These are phyloP conservation scores for Kurtzmaniella natalensis DNA, from an alignment of 1,139 yeast species.

Conservation along the genomic window DNA sequence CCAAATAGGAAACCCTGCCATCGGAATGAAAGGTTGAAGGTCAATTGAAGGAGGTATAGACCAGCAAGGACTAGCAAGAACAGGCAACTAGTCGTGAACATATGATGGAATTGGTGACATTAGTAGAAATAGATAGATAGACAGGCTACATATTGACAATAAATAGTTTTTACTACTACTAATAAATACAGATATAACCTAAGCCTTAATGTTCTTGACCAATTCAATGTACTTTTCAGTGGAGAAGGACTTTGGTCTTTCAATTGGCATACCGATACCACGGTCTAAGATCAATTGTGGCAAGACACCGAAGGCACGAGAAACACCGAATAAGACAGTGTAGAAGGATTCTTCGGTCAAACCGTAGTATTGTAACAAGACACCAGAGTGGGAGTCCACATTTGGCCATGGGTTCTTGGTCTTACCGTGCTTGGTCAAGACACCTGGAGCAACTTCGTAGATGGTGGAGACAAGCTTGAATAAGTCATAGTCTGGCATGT, in stretches of 20 bases:
- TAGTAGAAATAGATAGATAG: too few species aligned
- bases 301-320: slow-evolving; percentile 96
- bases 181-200: slow-evolving; percentile 8
- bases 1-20: too few species aligned
- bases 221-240: slow-evolving; percentile 62
- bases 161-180: slow-evolving; percentile 5
- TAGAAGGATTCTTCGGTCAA: slow-evolving; percentile 93
- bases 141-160: too few species aligned
- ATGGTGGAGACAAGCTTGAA: slow-evolving; percentile 87
- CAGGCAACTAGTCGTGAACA: too few species aligned
- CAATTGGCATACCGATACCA: slow-evolving; percentile 92
- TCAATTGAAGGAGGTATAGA: too few species aligned
- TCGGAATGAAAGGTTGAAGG: too few species aligned
- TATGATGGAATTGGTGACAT: too few species aligned
- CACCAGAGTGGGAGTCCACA: slow-evolving; percentile 98
- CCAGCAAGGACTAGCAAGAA: too few species aligned
- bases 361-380: slow-evolving; percentile 94
- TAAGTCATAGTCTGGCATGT: slow-evolving; percentile 93
- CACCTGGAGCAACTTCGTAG: slow-evolving; percentile 94
- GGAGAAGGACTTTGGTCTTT: slow-evolving; percentile 96
- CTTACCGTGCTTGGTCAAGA: slow-evolving; percentile 94
- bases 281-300: slow-evolving; percentile 97
- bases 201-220: slow-evolving; percentile 45
- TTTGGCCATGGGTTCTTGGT: slow-evolving; percentile 99
- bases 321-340: slow-evolving; percentile 96